phyloP scores from a whole-genome alignment of 139 green algal species.

The Haematococcus lacustris region DNA sequence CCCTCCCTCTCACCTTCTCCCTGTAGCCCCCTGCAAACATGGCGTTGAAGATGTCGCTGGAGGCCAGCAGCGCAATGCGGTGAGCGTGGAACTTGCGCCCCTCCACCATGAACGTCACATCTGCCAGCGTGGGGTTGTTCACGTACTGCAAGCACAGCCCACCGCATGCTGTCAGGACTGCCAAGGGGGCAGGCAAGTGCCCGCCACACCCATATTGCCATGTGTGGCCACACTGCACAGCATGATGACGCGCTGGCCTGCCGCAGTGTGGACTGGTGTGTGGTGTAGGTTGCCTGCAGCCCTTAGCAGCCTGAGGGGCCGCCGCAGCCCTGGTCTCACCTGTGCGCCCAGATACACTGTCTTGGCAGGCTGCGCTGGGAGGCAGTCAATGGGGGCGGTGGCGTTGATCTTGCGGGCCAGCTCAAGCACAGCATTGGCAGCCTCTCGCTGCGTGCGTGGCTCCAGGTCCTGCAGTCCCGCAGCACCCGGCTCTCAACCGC shows the following conservation, averaged over 20 bases:
- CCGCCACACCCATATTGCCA: too few species aligned
- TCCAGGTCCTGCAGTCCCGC: not conserved
- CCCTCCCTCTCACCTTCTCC: constrained; percentile 9
- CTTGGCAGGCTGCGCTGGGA: constrained; percentile 39
- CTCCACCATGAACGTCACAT: constrained; percentile 93
- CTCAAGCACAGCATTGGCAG: constrained; percentile 59
- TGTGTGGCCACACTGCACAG: too few species aligned
- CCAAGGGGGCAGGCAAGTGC: not conserved
- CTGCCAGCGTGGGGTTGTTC: constrained; percentile 80
- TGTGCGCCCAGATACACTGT: constrained; percentile 43
- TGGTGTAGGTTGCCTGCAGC: too few species aligned
- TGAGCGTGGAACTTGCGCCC: constrained; percentile 83
- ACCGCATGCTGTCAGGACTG: too few species aligned
- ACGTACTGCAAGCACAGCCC: too few species aligned
- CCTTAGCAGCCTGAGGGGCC: too few species aligned
- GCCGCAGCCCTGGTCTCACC: too few species aligned
- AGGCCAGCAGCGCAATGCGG: constrained; percentile 81
- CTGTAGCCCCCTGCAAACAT: constrained; percentile 91
- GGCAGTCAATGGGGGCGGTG: constrained; percentile 45
- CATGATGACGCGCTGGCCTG: too few species aligned
- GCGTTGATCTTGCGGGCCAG: constrained; percentile 70
- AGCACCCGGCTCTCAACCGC: too few species aligned
- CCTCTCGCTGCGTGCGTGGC: constrained; percentile 41
- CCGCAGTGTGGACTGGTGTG: too few species aligned
- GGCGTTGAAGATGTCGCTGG: constrained; percentile 83